Percentiles rank a stretch among this genome's conserved stretches.
Evolutionary conservation across 164 flowering plant species (phyloP).

Genomic region (Annona cherimola): DNA sequence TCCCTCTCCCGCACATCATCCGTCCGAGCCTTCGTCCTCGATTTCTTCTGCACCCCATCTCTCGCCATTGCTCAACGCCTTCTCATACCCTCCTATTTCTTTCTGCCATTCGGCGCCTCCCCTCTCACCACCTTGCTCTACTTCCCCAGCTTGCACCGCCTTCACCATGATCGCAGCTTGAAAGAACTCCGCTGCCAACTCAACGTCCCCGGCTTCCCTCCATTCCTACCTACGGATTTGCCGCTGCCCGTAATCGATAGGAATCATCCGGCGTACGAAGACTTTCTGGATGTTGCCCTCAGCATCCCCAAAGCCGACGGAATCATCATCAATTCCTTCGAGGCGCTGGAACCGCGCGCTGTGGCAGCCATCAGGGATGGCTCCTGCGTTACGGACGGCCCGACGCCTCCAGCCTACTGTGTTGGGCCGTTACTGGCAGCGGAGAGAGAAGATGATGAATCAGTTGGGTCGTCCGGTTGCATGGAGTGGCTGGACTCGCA

Average conservation of each 20-base stretch:
- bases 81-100: too few species aligned
- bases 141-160: slow-evolving; percentile 25
- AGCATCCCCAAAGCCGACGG: slow-evolving; percentile 20
- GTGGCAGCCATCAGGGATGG: slow-evolving; percentile 15
- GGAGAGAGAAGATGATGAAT: neutral
- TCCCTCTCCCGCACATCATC: slow-evolving; percentile 15
- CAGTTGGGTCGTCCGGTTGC: neutral
- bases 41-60: slow-evolving; percentile 32
- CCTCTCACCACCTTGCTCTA: slow-evolving; percentile 29
- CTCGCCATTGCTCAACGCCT: slow-evolving; percentile 17
- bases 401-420: slow-evolving; percentile 11
- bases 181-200: slow-evolving; percentile 14
- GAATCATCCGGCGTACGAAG: slow-evolving; percentile 14
- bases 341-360: slow-evolving; percentile 18
- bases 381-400: slow-evolving; percentile 4
- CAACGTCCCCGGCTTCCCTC: slow-evolving; percentile 41
- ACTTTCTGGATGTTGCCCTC: slow-evolving; percentile 6
- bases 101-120: slow-evolving; percentile 16
- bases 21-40: slow-evolving; percentile 29
- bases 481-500: slow-evolving; percentile 35
- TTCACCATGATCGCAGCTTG: slow-evolving; percentile 7
- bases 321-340: slow-evolving; percentile 30
- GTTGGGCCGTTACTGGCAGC: slow-evolving; percentile 28
- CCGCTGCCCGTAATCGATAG: slow-evolving; percentile 25
- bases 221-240: slow-evolving; percentile 24